phyloP scores from a whole-genome alignment of 1,284 basidiomycete species.

The Athelia sp. region DNA sequence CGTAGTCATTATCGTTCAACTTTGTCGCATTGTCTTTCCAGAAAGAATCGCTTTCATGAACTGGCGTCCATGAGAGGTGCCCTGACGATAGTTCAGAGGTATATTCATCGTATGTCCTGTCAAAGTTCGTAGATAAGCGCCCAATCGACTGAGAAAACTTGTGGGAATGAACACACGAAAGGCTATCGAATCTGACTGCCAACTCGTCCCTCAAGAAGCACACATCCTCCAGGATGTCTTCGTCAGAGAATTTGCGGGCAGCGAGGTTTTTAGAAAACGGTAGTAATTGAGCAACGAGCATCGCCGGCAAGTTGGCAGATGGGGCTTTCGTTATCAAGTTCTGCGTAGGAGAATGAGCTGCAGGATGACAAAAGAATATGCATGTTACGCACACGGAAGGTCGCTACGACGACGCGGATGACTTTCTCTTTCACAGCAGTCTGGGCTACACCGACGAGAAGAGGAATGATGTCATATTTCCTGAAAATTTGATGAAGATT shows the following conservation, averaged over 20 bases:
- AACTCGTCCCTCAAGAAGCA: slow-evolving; percentile 83
- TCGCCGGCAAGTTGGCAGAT: slow-evolving; percentile 80
- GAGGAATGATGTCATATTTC: slow-evolving; percentile 87
- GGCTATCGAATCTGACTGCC: slow-evolving; percentile 74
- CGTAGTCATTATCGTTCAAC: slow-evolving; percentile 77
- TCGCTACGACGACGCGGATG: slow-evolving; percentile 90
- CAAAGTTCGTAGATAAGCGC: background rate
- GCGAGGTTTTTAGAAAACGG: slow-evolving; percentile 85
- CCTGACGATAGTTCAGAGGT: slow-evolving; percentile 87
- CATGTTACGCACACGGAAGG: slow-evolving; percentile 64
- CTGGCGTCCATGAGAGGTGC: slow-evolving; percentile 91
- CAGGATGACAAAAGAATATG: background rate
- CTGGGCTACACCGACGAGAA: slow-evolving; percentile 84
- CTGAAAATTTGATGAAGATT: slow-evolving; percentile 31
- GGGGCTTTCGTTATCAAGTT: slow-evolving; percentile 86
- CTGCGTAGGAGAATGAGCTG: slow-evolving; percentile 30
- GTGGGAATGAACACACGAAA: slow-evolving; percentile 60
- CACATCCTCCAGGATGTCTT: slow-evolving; percentile 91
- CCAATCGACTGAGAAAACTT: no score
- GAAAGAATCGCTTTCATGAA: slow-evolving; percentile 94
- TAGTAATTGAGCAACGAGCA: slow-evolving; percentile 86
- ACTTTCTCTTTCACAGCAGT: slow-evolving; percentile 97
- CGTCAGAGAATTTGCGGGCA: slow-evolving; percentile 89
- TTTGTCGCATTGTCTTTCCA: slow-evolving; percentile 94
- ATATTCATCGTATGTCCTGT: slow-evolving; percentile 94